These are phyloP conservation scores for Boletus patriciae DNA, from an alignment of 768 basidiomycete species.

Conservation along the genomic window DNA sequence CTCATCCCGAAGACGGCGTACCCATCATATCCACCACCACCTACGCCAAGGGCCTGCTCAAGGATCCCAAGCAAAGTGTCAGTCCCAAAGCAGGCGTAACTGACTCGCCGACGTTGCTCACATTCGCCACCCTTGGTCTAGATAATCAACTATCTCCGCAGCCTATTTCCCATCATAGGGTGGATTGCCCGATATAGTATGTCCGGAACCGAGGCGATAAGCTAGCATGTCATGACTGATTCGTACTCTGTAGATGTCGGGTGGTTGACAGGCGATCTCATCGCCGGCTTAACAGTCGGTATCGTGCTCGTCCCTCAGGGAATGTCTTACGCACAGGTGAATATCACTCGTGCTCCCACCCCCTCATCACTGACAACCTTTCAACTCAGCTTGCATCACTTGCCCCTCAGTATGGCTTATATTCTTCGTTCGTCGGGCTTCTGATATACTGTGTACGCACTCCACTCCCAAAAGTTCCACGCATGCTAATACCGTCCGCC, in stretches of 20 bases:
- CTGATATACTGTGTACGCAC: slow-evolving; percentile 74
- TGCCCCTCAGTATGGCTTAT: slow-evolving; percentile 85
- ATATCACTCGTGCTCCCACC: neutral
- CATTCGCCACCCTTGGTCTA: slow-evolving; percentile 25
- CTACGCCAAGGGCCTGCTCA: slow-evolving; percentile 45
- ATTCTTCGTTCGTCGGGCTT: slow-evolving; percentile 90
- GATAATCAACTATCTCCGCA: slow-evolving; percentile 61
- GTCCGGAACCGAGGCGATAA: slow-evolving; percentile 19
- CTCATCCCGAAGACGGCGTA: slow-evolving; percentile 57
- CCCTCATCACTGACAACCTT: neutral
- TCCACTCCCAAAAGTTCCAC: neutral
- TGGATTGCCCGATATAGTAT: slow-evolving; percentile 89
- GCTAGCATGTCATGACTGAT: neutral
- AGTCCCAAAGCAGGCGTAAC: neutral
- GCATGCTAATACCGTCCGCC: neutral
- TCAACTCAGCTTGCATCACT: slow-evolving; percentile 73
- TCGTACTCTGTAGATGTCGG: slow-evolving; percentile 56
- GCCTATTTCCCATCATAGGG: slow-evolving; percentile 79
- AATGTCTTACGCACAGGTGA: slow-evolving; percentile 83
- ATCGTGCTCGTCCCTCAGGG: slow-evolving; percentile 94
- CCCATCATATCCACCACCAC: slow-evolving; percentile 60
- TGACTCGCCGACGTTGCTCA: neutral
- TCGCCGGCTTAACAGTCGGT: slow-evolving; percentile 92
- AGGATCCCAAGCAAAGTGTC: slow-evolving; percentile 53
- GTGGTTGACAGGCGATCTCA: slow-evolving; percentile 84